Evolutionary conservation across 495 filamentous ascomycete species (phyloP).

Genomic region (Aspergillus asperescens): DNA sequence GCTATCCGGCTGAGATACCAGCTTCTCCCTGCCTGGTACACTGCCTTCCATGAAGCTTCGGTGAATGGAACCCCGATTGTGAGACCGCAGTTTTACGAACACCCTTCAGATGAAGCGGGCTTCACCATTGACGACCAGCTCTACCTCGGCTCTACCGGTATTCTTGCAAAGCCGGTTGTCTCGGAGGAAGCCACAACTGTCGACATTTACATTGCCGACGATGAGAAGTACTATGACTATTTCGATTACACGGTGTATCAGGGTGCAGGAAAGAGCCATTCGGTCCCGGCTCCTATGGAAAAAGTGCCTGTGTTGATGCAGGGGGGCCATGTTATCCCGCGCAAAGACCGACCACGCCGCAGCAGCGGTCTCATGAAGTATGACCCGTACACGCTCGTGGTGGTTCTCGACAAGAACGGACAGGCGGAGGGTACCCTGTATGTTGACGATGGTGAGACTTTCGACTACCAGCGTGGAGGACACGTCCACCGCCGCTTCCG

Average conservation of each 20-base stretch:
- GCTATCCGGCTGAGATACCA: slow-evolving; percentile 85
- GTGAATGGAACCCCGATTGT: slow-evolving; percentile 80
- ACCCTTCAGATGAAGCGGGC: slow-evolving; percentile 79
- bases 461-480: slow-evolving; percentile 76
- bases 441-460: slow-evolving; percentile 90
- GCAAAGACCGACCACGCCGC: slow-evolving; percentile 79
- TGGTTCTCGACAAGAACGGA: slow-evolving; percentile 64
- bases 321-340: slow-evolving; percentile 85
- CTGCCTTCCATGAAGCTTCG: slow-evolving; percentile 85
- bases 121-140: slow-evolving; percentile 90
- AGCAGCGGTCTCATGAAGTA: slow-evolving; percentile 84
- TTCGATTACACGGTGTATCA: slow-evolving; percentile 73
- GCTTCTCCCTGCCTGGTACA: slow-evolving; percentile 92
- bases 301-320: slow-evolving; percentile 86
- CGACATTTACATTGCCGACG: slow-evolving; percentile 80
- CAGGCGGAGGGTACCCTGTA: slow-evolving; percentile 80
- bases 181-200: slow-evolving; percentile 64
- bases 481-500: slow-evolving; percentile 80
- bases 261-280: slow-evolving; percentile 61
- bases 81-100: slow-evolving; percentile 84
- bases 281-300: slow-evolving; percentile 70
- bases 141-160: slow-evolving; percentile 78
- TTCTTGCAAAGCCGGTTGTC: slow-evolving; percentile 84
- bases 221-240: slow-evolving; percentile 89
- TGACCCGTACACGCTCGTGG: slow-evolving; percentile 88